Evolutionary conservation across 1,284 basidiomycete genomes (phyloP).

Genomic region (Salmacisia buchloeana): DNA sequence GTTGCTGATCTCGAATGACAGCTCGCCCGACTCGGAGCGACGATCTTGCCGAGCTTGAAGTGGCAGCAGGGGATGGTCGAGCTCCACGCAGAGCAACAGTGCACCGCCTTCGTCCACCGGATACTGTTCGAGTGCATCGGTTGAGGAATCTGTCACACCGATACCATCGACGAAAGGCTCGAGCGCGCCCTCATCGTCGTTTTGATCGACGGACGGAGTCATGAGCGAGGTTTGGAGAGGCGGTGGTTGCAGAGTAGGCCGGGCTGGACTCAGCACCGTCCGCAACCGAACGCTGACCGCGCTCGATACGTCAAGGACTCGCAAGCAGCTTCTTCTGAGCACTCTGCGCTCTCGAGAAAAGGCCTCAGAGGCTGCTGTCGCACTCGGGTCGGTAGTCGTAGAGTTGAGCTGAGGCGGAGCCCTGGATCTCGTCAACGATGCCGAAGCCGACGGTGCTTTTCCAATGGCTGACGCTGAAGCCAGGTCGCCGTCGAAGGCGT

Average conservation of each 20-base stretch:
- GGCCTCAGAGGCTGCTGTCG: not conserved
- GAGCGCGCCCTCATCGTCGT: not conserved
- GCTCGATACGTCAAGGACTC: no score
- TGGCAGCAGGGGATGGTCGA: not conserved
- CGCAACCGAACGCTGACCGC: no score
- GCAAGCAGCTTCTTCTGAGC: not conserved
- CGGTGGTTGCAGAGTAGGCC: not conserved
- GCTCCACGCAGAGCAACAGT: not conserved
- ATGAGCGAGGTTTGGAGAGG: not conserved
- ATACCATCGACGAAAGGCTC: not conserved
- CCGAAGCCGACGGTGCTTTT: not conserved
- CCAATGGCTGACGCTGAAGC: not conserved
- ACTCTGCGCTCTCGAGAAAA: not conserved
- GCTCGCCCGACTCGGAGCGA: not conserved
- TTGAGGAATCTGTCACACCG: not conserved
- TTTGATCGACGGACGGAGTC: not conserved
- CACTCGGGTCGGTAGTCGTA: not conserved
- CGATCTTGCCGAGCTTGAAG: not conserved
- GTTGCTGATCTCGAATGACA: not conserved
- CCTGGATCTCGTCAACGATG: no score
- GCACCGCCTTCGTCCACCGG: constrained; percentile 3
- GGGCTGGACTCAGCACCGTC: not conserved
- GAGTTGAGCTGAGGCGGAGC: not conserved
- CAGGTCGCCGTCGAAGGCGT: not conserved
- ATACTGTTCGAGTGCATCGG: not conserved